Evolutionary conservation across 2,329 filamentous ascomycete genomes (phyloP).

Genomic region (Sporothrix phasma): DNA sequence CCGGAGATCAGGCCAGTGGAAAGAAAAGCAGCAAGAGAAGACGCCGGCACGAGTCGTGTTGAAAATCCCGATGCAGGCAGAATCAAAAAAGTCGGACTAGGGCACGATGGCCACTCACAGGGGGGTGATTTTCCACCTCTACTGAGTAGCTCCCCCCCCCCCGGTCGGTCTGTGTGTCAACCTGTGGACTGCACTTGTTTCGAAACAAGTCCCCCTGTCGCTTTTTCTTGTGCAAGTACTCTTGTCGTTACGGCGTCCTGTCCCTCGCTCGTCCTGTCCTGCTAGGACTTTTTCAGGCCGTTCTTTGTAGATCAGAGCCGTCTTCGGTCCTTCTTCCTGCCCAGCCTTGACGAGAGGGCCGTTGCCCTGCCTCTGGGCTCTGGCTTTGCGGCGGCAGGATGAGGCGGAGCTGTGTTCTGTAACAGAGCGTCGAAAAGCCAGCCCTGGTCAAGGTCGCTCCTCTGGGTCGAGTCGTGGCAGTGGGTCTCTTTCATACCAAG

Average conservation of each 20-base stretch:
- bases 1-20: neutral
- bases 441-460: neutral
- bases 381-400: neutral
- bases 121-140: neutral
- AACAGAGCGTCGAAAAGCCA: neutral
- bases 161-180: neutral
- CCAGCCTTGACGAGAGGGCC: neutral
- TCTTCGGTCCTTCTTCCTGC: constrained; percentile 7
- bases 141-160: too few species aligned
- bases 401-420: neutral
- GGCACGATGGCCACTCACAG: neutral
- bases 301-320: neutral
- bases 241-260: neutral
- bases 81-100: neutral
- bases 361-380: too few species aligned
- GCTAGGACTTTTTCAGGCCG: neutral
- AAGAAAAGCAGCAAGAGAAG: neutral
- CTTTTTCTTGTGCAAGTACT: neutral
- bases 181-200: constrained; percentile 2
- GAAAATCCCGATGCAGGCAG: constrained; percentile 3
- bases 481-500: neutral
- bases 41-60: too few species aligned
- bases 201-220: constrained; percentile 2
- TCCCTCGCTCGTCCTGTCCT: neutral
- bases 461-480: neutral